phyloP scores from a whole-genome alignment of 306 rosid genomes.

The Prunus padus region DNA sequence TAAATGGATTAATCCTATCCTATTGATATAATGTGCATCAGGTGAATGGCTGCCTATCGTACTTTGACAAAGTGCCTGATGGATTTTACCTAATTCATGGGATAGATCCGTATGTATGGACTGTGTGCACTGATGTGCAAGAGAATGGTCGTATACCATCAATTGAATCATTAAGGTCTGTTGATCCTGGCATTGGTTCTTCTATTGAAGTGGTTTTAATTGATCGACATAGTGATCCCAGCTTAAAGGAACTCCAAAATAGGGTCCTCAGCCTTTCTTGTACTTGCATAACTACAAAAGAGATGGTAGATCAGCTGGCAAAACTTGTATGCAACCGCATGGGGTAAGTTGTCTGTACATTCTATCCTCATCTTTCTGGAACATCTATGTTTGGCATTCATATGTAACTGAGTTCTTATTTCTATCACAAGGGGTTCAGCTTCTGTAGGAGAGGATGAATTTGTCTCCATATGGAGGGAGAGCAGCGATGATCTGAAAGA shows the following conservation, averaged over 20 bases:
- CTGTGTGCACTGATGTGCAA: slow-evolving; percentile 78
- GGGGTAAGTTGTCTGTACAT: slow-evolving; percentile 73
- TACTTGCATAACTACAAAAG: slow-evolving; percentile 66
- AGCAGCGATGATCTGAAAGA: slow-evolving; percentile 78
- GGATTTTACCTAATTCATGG: slow-evolving; percentile 90
- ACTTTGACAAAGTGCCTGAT: slow-evolving; percentile 83
- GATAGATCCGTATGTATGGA: slow-evolving; percentile 91
- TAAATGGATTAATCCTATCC: slow-evolving; percentile 26
- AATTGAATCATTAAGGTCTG: slow-evolving; percentile 68
- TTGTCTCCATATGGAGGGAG: slow-evolving; percentile 73
- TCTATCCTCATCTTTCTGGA: slow-evolving; percentile 24
- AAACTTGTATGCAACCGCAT: slow-evolving; percentile 80
- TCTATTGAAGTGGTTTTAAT: slow-evolving; percentile 83
- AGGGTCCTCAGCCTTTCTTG: slow-evolving; percentile 58
- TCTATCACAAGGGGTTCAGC: slow-evolving; percentile 81
- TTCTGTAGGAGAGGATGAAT: slow-evolving; percentile 64
- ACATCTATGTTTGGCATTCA: slow-evolving; percentile 27
- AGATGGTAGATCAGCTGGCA: slow-evolving; percentile 91
- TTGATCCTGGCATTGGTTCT: slow-evolving; percentile 58
- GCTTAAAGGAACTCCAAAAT: slow-evolving; percentile 83
- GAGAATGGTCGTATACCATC: slow-evolving; percentile 94
- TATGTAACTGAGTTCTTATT: slow-evolving; percentile 47
- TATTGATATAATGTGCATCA: slow-evolving; percentile 40
- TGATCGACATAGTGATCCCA: slow-evolving; percentile 71
- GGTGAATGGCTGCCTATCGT: slow-evolving; percentile 97